These are phyloP conservation scores for Sporothrix euskadiensis DNA, from an alignment of 2,329 filamentous ascomycete genomes.

Conservation along the genomic window DNA sequence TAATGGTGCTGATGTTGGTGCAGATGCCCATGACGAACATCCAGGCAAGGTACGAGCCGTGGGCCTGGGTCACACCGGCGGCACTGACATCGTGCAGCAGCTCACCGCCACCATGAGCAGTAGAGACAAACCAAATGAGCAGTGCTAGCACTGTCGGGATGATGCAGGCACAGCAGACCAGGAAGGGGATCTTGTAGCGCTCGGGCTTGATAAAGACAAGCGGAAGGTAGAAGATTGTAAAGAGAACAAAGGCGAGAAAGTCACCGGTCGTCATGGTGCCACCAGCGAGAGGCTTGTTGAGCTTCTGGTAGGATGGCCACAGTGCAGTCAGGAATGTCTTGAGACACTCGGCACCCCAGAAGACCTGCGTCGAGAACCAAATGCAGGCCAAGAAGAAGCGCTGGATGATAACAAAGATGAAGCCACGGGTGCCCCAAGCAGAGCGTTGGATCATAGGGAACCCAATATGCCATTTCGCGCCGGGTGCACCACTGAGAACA, in stretches of 20 bases:
- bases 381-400: conserved; percentile 52
- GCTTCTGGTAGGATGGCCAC: conserved; percentile 35
- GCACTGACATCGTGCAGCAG: conserved; percentile 33
- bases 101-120: conserved; percentile 39
- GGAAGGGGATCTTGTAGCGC: conserved; percentile 40
- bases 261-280: conserved; percentile 35
- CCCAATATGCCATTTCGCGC: conserved; percentile 47
- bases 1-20: conserved; percentile 46
- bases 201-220: conserved; percentile 49
- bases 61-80: conserved; percentile 21
- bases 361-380: conserved; percentile 51
- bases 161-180: conserved; percentile 38
- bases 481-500: conserved; percentile 42
- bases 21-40: conserved; percentile 44
- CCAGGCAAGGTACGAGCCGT: conserved; percentile 39
- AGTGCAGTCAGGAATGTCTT: conserved; percentile 40
- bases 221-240: conserved; percentile 39
- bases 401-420: conserved; percentile 45
- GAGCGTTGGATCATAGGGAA: conserved; percentile 45
- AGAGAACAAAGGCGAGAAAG: conserved; percentile 38
- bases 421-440: conserved; percentile 46
- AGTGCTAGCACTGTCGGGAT: conserved; percentile 39
- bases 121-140: conserved; percentile 42
- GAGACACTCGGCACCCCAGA: conserved; percentile 42
- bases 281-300: conserved; percentile 35